Evolutionary conservation across 2,329 filamentous ascomycete species (phyloP), one percentile per base, ranked within the genome.

Genomic region (Trichoderma asperellum): DNA sequence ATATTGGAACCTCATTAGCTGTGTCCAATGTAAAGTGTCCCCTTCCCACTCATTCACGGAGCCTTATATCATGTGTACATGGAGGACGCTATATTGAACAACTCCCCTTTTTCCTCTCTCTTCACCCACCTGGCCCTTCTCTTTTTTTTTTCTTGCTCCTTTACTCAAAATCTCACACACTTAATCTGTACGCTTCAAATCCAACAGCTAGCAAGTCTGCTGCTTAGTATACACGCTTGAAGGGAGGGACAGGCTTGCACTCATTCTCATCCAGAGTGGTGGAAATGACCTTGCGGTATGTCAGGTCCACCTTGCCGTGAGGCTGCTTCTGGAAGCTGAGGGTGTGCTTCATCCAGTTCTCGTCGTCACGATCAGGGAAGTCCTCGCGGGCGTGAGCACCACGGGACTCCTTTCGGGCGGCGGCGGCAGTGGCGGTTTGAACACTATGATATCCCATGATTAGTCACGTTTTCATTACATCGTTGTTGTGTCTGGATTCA

Each of bases 291-390:
- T 86, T 85, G 81, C 96, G 89, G 88, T 98, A 98, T 72, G 88
- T 86, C 72, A 98, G 86, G 71, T 98, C 91, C 68, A 96, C 89
- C 84, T 93, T 89, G 79, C 91, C 92, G 77, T 98, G 95, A 40
- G 94, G 92, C 79, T 90, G 81, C 91, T 93, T 96, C 87, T 99
- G 96, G 91, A 91, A 99, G 74, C 91, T 93, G 71, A 99, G 88
- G 57, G 93, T 97, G 88, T 99, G 96, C 91, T 98, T 98, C 95
- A 97, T 97, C 95, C 95, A 98, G 82, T 96, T 91, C 82, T 90
- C 87, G 79, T 99, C 96, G 79, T 98, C 93, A 85, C 96, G 91
- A 21, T 98, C 94, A 69, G 95, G 95, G 87, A 82, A 98, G 80
- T 99, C 96, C 86, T 99, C 96, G 74, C 96, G 92, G 74, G 96